Conservation (phyloP, 164 flowering plant species). For the Akebia trifoliata region DNA sequence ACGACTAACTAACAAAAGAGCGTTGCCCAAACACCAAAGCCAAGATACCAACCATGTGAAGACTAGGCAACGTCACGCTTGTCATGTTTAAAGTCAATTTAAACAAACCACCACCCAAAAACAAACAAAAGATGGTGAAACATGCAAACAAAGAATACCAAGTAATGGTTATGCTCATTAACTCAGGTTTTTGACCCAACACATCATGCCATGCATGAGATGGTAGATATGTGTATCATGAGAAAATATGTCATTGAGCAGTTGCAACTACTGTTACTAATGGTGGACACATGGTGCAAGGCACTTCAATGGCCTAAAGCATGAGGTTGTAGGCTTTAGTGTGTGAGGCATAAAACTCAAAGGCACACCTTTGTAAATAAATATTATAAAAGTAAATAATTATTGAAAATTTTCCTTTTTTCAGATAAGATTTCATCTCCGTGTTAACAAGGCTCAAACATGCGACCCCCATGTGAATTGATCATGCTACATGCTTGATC, state of each 20-base stretch:
- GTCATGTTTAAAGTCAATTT: neutral
- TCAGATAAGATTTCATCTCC: no score
- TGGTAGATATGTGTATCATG: no score
- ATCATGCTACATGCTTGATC: no score
- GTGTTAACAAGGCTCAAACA: no score
- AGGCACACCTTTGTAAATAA: neutral
- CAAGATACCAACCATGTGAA: neutral
- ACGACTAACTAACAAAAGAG: neutral
- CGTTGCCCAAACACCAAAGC: neutral
- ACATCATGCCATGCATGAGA: no score
- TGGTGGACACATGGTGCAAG: neutral
- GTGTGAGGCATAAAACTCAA: neutral
- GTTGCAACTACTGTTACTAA: neutral
- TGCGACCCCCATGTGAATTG: no score
- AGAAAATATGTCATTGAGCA: neutral
- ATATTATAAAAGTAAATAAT: neutral
- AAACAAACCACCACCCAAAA: neutral
- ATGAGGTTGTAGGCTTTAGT: neutral
- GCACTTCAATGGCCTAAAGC: neutral
- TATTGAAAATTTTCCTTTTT: neutral
- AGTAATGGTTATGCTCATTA: no score
- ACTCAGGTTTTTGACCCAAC: no score
- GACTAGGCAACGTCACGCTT: neutral
- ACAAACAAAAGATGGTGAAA: neutral
- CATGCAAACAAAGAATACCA: no score